phyloP scores from a whole-genome alignment of 495 filamentous ascomycete species.

The Aspergillus olivimuriae region DNA sequence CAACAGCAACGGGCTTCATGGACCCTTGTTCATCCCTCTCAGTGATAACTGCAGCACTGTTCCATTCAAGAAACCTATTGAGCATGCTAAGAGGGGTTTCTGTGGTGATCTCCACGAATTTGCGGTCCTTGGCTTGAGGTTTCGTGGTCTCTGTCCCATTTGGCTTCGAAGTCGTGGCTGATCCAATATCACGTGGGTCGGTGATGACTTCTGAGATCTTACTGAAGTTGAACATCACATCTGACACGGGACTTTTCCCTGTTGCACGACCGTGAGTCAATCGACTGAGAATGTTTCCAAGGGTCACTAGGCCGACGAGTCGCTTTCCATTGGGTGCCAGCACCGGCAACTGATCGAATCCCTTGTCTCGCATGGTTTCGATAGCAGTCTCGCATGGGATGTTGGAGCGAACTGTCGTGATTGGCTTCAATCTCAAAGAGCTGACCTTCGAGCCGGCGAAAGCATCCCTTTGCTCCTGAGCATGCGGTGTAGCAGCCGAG shows the following conservation, averaged over 20 bases:
- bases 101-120: constrained; percentile 89
- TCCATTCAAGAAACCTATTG: constrained; percentile 95
- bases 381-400: constrained; percentile 75
- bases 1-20: constrained; percentile 79
- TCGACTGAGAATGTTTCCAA: constrained; percentile 89
- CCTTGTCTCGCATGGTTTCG: constrained; percentile 94
- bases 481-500: constrained; percentile 29
- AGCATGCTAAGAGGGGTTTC: constrained; percentile 79
- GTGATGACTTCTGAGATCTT: constrained; percentile 83
- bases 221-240: constrained; percentile 95
- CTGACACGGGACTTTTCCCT: constrained; percentile 61
- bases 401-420: constrained; percentile 69
- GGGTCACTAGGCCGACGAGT: constrained; percentile 84
- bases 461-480: constrained; percentile 40
- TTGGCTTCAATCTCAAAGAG: constrained; percentile 80
- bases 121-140: constrained; percentile 42
- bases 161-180: constrained; percentile 3
- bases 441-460: constrained; percentile 70
- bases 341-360: constrained; percentile 94
- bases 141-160: neutral
- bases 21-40: constrained; percentile 54
- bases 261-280: constrained; percentile 75
- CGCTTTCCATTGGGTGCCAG: constrained; percentile 59
- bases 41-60: constrained; percentile 89
- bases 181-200: constrained; percentile 60